These are phyloP conservation scores for Acanthamoeba culbertsoni DNA, from an alignment of 208 protist species.

Conservation along the genomic window DNA sequence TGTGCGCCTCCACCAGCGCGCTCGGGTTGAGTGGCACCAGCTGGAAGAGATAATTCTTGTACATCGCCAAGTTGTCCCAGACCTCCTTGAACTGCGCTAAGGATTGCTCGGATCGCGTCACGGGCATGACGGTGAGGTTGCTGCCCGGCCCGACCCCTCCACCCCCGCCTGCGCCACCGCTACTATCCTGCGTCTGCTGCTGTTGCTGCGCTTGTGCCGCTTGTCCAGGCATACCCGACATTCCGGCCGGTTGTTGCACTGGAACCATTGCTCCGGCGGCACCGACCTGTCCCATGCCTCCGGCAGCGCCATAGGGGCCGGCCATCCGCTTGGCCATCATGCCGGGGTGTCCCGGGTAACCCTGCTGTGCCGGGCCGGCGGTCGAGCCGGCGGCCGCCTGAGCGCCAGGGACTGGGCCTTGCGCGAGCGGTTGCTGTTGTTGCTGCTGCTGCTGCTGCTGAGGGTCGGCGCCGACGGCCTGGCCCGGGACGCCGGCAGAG, in stretches of 20 bases:
- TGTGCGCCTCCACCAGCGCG: neutral
- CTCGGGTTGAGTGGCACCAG: neutral
- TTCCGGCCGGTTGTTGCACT: neutral
- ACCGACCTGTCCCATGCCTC: neutral
- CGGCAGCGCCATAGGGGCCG: neutral
- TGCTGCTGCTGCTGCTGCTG: neutral
- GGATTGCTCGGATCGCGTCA: neutral
- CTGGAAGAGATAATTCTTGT: conserved; percentile 1
- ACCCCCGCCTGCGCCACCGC: neutral
- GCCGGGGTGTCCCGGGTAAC: too few relatives aligned
- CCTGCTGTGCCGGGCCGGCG: neutral
- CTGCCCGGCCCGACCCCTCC: neutral
- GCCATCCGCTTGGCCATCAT: neutral
- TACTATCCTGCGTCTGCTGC: too few relatives aligned
- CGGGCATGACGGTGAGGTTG: neutral
- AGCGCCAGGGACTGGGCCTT: too few relatives aligned
- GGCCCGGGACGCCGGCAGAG: neutral
- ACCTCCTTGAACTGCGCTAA: neutral
- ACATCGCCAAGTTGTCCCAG: neutral
- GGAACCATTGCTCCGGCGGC: neutral
- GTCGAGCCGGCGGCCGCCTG: neutral
- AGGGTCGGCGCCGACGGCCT: neutral
- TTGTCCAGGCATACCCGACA: too few relatives aligned
- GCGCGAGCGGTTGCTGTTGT: neutral
- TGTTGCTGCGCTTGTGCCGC: too few relatives aligned